Base-by-base conservation (phyloP, 805 yeast genomes). In the Scheffersomyces ergatensis region DNA sequence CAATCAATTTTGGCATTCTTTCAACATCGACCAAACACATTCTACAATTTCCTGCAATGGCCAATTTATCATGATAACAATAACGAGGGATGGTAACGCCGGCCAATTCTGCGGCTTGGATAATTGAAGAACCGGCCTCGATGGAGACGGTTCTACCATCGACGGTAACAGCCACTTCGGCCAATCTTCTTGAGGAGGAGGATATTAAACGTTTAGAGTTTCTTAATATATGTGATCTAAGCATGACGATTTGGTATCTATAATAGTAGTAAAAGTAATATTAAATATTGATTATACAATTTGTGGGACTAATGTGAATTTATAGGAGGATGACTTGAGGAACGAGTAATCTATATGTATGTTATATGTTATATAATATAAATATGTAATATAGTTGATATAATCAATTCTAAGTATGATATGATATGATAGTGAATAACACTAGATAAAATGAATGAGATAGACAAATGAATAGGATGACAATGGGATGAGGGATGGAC, bases 11-110 rank as follows among this genome's bases (percentile, higher is more conserved):
- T 41, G 95, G 95, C 54, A 92, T 88, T 60, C 85, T 80, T 67
- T 88, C 95, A 41, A 88, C 85, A 57, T 87, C 96, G 36, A 87
- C 96, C 23, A 87, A 77, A 62, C 96, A 87, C 96, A 87, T 87
- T 65, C 96, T 83, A 65, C 96, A 87, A 70, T 87, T 88, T 59
- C 96, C 96, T 11, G 96, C 96, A 58, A 87, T 78, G 26, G 95
- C 90, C 50, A 88, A 76, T 65, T 87, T 86, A 57, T 88, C 96
- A 66, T 88, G 96, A 74, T 85, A 88, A 68, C 96, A 88, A 72
- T 88, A 88, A 51, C 96, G 78, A 32, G 96, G 96, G 38, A 88
- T 83, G 44, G 83, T 75, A 33, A 86, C 90, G 42, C 96, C 96
- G 31, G 95, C 95, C 66, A 83, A 82, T 58, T 88, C 95, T 49